Evolutionary conservation across 2,329 filamentous ascomycete genomes (phyloP).

Genomic region (Huntiella abstrusa): DNA sequence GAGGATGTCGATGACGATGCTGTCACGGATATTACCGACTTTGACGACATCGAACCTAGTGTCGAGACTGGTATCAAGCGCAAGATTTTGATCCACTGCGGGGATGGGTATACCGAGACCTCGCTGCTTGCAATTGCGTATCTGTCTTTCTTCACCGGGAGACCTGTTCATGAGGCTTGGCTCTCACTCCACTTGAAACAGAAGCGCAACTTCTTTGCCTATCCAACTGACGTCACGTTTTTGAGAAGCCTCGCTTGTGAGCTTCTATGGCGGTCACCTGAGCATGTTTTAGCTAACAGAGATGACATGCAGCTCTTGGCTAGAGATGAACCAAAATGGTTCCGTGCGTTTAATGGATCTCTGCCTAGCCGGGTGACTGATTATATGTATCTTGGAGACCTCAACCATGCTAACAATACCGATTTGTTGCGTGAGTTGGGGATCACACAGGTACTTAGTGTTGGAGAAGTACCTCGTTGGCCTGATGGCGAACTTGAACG

Average conservation of each 20-base stretch:
- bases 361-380: slow-evolving; percentile 74
- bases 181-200: slow-evolving; percentile 63
- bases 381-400: slow-evolving; percentile 92
- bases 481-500: slow-evolving; percentile 45
- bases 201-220: slow-evolving; percentile 87
- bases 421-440: slow-evolving; percentile 62
- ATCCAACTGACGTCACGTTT: slow-evolving; percentile 72
- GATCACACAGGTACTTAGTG: slow-evolving; percentile 73
- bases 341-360: slow-evolving; percentile 69
- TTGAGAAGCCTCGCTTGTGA: slow-evolving; percentile 59
- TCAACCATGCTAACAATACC: slow-evolving; percentile 86
- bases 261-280: slow-evolving; percentile 53
- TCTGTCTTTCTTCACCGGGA: slow-evolving; percentile 75
- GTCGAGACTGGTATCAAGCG: slow-evolving; percentile 26
- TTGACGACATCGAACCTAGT: slow-evolving; percentile 20
- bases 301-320: slow-evolving; percentile 16
- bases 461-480: slow-evolving; percentile 81
- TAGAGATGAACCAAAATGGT: slow-evolving; percentile 56
- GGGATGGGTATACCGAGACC: slow-evolving; percentile 90
- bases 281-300: slow-evolving; percentile 14
- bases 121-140: slow-evolving; percentile 80
- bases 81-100: slow-evolving; percentile 78
- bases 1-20: slow-evolving; percentile 8
- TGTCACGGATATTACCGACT: slow-evolving; percentile 20
- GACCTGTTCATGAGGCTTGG: slow-evolving; percentile 71